Percentiles rank a stretch among this genome's conserved stretches.
These are phyloP conservation scores for Coemansia sp. DNA, from an alignment of 371 early-diverging fungal genomes.

Conservation along the genomic window DNA sequence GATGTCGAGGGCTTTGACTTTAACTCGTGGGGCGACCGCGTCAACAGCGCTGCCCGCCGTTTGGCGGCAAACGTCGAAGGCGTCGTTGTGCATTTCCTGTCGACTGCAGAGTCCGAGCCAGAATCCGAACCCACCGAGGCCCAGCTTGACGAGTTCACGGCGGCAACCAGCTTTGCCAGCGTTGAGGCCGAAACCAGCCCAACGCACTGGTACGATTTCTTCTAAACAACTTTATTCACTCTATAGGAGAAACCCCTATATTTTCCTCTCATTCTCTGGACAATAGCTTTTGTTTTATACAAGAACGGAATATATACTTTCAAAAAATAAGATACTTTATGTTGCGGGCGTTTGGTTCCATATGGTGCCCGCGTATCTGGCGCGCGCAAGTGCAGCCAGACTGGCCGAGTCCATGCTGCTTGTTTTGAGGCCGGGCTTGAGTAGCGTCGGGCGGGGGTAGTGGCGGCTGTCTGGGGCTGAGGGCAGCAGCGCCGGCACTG, in stretches of 20 bases:
- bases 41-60: slow-evolving; percentile 33
- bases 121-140: not conserved
- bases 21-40: slow-evolving; percentile 32
- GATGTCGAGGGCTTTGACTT: slow-evolving; percentile 21
- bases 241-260: too few relatives aligned
- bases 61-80: slow-evolving; percentile 30
- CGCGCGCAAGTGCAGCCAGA: not conserved
- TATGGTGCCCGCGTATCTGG: not conserved
- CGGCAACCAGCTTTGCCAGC: not conserved
- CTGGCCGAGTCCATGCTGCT: not conserved
- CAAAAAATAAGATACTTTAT: not conserved
- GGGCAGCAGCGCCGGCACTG: too few relatives aligned
- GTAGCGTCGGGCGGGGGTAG: not conserved
- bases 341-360: slow-evolving; percentile 3
- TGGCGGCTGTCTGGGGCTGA: not conserved
- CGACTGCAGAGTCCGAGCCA: not conserved
- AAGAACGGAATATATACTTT: too few relatives aligned
- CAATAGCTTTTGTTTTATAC: too few relatives aligned
- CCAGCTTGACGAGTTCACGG: not conserved
- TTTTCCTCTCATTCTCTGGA: too few relatives aligned
- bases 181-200: not conserved
- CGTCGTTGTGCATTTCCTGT: slow-evolving; percentile 22
- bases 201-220: not conserved
- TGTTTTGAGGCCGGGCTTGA: not conserved
- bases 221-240: not conserved